phyloP scores from a whole-genome alignment of 352 stramenopile species.

The Thalassiosira exigua region DNA sequence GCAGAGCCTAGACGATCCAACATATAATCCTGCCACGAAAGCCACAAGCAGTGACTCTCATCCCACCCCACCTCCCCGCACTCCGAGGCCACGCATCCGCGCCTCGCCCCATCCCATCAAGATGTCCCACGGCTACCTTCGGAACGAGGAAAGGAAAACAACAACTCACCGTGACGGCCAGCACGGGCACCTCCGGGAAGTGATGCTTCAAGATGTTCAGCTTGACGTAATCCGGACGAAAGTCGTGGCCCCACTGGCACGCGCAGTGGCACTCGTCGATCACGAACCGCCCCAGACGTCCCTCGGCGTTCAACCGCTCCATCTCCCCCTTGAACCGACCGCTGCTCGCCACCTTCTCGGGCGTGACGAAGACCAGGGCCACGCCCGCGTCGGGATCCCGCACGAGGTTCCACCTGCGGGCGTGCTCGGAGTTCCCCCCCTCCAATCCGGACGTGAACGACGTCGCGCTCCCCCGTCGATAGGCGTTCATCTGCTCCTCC shows the following conservation, averaged over 20 bases:
- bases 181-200: conserved; percentile 90
- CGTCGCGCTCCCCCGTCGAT: conserved; percentile 54
- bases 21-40: no score
- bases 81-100: no score
- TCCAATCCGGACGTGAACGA: conserved; percentile 71
- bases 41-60: no score
- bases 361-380: conserved; percentile 91
- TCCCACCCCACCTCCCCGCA: no score
- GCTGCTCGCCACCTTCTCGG: conserved; percentile 91
- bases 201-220: conserved; percentile 90
- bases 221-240: conserved; percentile 90
- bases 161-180: conserved; percentile 91
- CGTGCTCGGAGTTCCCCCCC: conserved; percentile 61
- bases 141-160: conserved; percentile 44
- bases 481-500: conserved; percentile 88
- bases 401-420: conserved; percentile 67
- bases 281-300: conserved; percentile 90
- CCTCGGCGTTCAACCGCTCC: conserved; percentile 88
- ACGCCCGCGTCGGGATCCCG: conserved; percentile 71
- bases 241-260: conserved; percentile 68
- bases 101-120: no score
- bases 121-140: no score
- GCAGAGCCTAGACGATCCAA: no score
- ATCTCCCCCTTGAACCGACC: conserved; percentile 90
- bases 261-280: conserved; percentile 85